phyloP scores from a whole-genome alignment of 2,329 filamentous ascomycete genomes.

The Ilyonectria robusta region DNA sequence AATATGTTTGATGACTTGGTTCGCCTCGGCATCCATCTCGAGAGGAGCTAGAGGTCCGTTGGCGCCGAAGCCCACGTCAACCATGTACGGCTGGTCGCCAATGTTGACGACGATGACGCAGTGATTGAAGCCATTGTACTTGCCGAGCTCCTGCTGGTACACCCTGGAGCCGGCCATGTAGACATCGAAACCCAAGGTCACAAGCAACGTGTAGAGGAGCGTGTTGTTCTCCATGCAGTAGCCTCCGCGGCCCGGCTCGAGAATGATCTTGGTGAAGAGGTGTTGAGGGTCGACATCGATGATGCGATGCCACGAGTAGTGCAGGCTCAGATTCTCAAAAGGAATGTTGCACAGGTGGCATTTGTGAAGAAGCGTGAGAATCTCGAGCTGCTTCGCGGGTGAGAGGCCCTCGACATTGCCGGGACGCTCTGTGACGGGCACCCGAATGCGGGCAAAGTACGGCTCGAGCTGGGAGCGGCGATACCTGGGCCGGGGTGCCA shows the following conservation, averaged over 20 bases:
- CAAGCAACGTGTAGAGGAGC: constrained; percentile 63
- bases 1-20: constrained; percentile 53
- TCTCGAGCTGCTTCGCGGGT: constrained; percentile 44
- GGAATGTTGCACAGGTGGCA: constrained; percentile 65
- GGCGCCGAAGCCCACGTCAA: constrained; percentile 74
- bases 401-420: constrained; percentile 11
- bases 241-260: constrained; percentile 57
- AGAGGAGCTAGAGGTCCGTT: constrained; percentile 55
- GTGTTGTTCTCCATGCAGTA: constrained; percentile 67
- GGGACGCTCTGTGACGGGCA: constrained; percentile 19
- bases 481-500: constrained; percentile 21
- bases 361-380: constrained; percentile 51
- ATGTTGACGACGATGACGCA: constrained; percentile 73
- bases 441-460: constrained; percentile 35
- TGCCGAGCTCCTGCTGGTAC: constrained; percentile 27
- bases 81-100: constrained; percentile 60
- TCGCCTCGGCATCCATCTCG: constrained; percentile 45
- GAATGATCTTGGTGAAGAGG: constrained; percentile 59
- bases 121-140: constrained; percentile 56
- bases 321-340: constrained; percentile 68
- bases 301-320: constrained; percentile 59
- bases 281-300: constrained; percentile 57
- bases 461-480: constrained; percentile 26
- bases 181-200: constrained; percentile 63
- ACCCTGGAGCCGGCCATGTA: constrained; percentile 65